Conservation (phyloP, 345 rosid species). For the Linum usitatissimum region DNA sequence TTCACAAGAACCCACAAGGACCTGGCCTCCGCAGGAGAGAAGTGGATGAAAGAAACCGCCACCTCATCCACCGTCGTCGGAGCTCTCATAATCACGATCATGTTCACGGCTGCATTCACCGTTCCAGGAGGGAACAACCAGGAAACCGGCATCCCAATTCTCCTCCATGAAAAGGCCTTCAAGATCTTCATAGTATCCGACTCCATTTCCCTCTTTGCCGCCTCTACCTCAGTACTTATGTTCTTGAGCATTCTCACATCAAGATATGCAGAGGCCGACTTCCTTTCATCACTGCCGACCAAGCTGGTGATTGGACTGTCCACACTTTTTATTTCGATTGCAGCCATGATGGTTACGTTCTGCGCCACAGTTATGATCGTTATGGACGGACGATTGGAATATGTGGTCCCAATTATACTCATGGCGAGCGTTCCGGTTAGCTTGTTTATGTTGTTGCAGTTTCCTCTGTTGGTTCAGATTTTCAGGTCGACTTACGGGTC, state of each 20-base stretch:
- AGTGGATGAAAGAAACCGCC: slow-evolving; percentile 9
- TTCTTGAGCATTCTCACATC: slow-evolving; percentile 2
- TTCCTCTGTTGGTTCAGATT: not conserved
- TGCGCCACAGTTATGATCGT: not conserved
- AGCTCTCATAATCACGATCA: not conserved
- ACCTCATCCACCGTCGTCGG: slow-evolving; percentile 6
- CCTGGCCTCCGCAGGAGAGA: not conserved
- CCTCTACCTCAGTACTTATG: slow-evolving; percentile 1
- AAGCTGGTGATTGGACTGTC: slow-evolving; percentile 2
- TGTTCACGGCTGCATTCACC: slow-evolving; percentile 5
- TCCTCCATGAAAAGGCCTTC: not conserved
- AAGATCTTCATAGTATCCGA: not conserved
- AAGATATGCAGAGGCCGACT: slow-evolving; percentile 3
- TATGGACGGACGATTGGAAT: not conserved
- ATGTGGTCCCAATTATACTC: not conserved
- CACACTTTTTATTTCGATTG: slow-evolving; percentile 1
- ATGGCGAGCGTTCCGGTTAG: not conserved
- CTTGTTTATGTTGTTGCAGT: not conserved
- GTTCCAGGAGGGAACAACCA: slow-evolving; percentile 6
- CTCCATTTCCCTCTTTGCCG: slow-evolving; percentile 1
- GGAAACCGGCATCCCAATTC: slow-evolving; percentile 2
- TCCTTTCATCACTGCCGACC: not conserved
- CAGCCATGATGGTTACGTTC: slow-evolving; percentile 6
- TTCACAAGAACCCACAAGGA: not conserved
- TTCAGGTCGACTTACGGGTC: not conserved